A percentile compares a stretch with the other conserved stretches of the same genome.
Evolutionary conservation across 2,329 filamentous ascomycete genomes (phyloP).

Genomic region (Diaporthe longicolla): DNA sequence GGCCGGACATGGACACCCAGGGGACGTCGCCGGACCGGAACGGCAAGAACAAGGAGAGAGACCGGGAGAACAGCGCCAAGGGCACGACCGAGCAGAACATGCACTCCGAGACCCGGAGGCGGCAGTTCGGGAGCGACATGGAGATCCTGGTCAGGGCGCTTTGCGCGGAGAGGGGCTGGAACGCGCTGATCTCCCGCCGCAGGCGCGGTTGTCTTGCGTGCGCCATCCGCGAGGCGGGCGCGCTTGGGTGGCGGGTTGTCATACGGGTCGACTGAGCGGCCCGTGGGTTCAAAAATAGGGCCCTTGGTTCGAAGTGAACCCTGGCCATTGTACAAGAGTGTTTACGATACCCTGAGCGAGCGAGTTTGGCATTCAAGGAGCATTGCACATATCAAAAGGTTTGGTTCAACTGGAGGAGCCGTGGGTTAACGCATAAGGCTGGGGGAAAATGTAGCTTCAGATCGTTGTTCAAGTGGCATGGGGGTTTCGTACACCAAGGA

Average conservation of each 20-base stretch:
- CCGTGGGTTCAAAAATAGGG: neutral
- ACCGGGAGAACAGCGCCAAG: slow-evolving; percentile 41
- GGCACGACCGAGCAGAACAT: slow-evolving; percentile 62
- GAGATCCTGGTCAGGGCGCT: slow-evolving; percentile 80
- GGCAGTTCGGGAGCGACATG: slow-evolving; percentile 74
- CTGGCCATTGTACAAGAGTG: slow-evolving; percentile 19
- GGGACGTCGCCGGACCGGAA: slow-evolving; percentile 42
- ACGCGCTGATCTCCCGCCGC: slow-evolving; percentile 78
- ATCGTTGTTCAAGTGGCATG: neutral
- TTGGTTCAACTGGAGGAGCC: neutral
- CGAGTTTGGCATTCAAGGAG: slow-evolving; percentile 19
- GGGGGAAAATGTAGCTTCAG: neutral
- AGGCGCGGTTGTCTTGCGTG: slow-evolving; percentile 80
- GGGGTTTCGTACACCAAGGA: neutral
- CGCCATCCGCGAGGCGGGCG: slow-evolving; percentile 81
- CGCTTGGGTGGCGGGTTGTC: slow-evolving; percentile 78
- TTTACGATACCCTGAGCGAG: slow-evolving; percentile 41
- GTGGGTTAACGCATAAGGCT: neutral
- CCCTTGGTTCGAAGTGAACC: neutral
- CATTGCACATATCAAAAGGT: neutral
- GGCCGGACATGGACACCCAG: slow-evolving; percentile 21
- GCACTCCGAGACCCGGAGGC: slow-evolving; percentile 68
- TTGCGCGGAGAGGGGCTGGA: slow-evolving; percentile 81
- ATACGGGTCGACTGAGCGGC: slow-evolving; percentile 66
- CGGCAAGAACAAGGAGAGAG: slow-evolving; percentile 54